A percentile compares a stretch with the other conserved stretches of the same genome.
Evolutionary conservation across 495 filamentous ascomycete species (phyloP).

Genomic region (Trypethelium eluteriae): DNA sequence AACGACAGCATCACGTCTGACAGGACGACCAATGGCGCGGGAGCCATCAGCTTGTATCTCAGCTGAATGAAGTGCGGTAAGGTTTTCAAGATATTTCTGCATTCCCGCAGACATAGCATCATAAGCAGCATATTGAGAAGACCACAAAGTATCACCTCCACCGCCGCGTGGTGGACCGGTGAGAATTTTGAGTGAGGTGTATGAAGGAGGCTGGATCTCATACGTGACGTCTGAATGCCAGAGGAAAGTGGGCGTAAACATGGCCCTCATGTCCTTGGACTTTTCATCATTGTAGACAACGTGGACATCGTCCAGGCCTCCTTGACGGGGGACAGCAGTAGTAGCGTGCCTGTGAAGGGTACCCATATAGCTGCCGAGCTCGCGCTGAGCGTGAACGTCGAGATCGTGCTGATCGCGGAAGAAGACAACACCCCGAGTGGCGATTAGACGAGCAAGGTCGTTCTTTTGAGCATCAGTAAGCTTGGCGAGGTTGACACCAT

Average conservation of each 20-base stretch:
- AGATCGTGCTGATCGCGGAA: constrained; percentile 62
- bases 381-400: constrained; percentile 58
- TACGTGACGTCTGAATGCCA: constrained; percentile 64
- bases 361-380: constrained; percentile 60
- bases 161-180: constrained; percentile 59
- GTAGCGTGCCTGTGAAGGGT: constrained; percentile 58
- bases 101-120: constrained; percentile 59
- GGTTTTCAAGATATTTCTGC: constrained; percentile 61
- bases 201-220: constrained; percentile 70
- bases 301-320: constrained; percentile 60
- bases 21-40: constrained; percentile 50
- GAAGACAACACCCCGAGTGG: constrained; percentile 65
- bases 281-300: constrained; percentile 60
- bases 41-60: constrained; percentile 63
- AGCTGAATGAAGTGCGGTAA: constrained; percentile 65
- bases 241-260: constrained; percentile 36
- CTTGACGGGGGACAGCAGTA: constrained; percentile 49
- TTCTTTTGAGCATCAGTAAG: constrained; percentile 64
- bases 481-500: constrained; percentile 58
- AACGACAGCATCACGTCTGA: constrained; percentile 58
- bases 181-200: constrained; percentile 63
- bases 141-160: constrained; percentile 72
- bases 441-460: constrained; percentile 64
- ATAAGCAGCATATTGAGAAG: constrained; percentile 66
- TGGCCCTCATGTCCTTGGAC: constrained; percentile 42